Base-by-base conservation (phyloP, 345 rosid genomes). In the Moringa oleifera region DNA sequence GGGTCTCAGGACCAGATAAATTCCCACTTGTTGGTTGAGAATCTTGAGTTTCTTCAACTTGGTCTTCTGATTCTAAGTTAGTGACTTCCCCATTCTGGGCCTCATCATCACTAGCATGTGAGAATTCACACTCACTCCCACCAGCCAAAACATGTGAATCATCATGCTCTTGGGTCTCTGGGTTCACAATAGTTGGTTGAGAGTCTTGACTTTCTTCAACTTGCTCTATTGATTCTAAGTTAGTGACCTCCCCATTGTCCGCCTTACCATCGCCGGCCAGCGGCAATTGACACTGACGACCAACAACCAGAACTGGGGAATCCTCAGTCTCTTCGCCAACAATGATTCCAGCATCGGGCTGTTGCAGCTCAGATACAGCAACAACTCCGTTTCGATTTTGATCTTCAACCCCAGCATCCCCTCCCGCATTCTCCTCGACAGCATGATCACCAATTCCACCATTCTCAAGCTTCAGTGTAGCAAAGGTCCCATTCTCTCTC, bases 401-500 rank as follows among this genome's bases (percentile, higher is more conserved):
- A 41, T 41, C 53, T 65, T 25, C 59, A 58, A 25, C 53, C 49
- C 25, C 52, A 52, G 23, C 67, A 57, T 65, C 68, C 23, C 18
- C 21, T 46, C 21, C 45, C 55, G 3, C 51, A 62, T 55, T 69
- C 55, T 70, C 53, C 68, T 25, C 59, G 54, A 24, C 58, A 55
- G 31, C 52, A 52, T 24, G 61, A 57, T 65, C 73, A 33, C 18
- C 21, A 20, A 1, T 33, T 33, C n/a, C 45, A 51, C 6, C 55
- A 62, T 52, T 69, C 55, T 70, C 75, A 54, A 25, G 57, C 20
- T 65, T 73, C 63, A 20, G 56, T 22, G 68, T 65, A 58, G 36
- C 67, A 24, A 61, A 25, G 66, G 23, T 31, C 61, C 55, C 13
- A 28, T 31, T n/a, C 22, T 63, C 65, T 24, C 57, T 68, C 7